Base-by-base conservation (phyloP, 495 filamentous ascomycete species). In the Hyaloscypha hepaticicola region DNA sequence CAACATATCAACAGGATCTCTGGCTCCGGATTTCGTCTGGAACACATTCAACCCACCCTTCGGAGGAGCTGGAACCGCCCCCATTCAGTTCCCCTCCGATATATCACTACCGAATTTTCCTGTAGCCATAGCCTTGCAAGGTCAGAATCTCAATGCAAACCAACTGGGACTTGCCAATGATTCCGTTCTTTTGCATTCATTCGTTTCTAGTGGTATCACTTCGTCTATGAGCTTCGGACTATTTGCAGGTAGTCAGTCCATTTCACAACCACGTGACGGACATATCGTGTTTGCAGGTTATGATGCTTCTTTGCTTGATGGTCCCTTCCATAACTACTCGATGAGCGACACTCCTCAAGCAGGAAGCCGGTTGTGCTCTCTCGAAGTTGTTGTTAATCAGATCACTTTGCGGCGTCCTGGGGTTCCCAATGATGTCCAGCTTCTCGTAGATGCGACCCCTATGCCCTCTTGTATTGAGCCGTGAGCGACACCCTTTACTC, bases 381-480 rank as follows among this genome's bases (percentile, higher is more conserved):
- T 55, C 11, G 27, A 5, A 28, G 50, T 52, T 14, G 8, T 12
- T 22, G 49, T 62, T 24, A 24, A 6, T 3, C 12, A 5, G 14
- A 45, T 52, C 28, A 34, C 28, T 11, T 25, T 62, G 11, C n/a
- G 38, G 11, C 34, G 22, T n/a, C 60, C 60, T 16, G 28, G 28
- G 9, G 24, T 16, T 16, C 4, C 11, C 3, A 3, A 6, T 21
- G 60, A 62, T 31, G 27, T 52, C 16, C 14, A 27, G 21, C 45
- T 62, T 33, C 9, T 53, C 33, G 29, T 25, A 7, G 11, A n/a
- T 25, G 60, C 19, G 7, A n/a, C 21, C 19, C 12, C 19, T 26
- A 62, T 62, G 45, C 27, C 60, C n/a, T 51, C 60, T 53, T 62
- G 60, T 52, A 62, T 62, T 29, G 60, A 62, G 25, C 41, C 48